phyloP scores from a whole-genome alignment of 345 rosid species.

The Bruguiera parviflora region DNA sequence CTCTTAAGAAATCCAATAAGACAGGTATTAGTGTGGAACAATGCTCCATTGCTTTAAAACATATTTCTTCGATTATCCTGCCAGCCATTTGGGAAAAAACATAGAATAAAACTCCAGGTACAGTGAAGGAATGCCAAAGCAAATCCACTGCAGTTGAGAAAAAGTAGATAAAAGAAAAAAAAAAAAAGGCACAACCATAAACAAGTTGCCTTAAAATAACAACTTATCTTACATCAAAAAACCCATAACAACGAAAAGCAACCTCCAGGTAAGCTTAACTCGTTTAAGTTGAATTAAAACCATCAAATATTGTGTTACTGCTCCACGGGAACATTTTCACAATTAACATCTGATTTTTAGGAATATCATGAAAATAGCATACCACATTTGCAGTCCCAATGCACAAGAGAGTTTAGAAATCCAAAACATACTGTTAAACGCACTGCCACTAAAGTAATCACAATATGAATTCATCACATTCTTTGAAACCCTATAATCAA shows the following conservation, averaged over 20 bases:
- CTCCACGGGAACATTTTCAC: background rate
- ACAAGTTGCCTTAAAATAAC: background rate
- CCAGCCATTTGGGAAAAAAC: conserved; percentile 20
- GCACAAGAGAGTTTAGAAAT: background rate
- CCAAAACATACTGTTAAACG: no score
- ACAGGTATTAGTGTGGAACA: conserved; percentile 53
- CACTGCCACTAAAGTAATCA: no score
- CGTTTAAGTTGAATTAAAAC: background rate
- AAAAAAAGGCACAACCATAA: background rate
- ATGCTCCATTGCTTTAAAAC: conserved; percentile 60
- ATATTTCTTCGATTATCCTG: conserved; percentile 83
- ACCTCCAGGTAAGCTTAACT: background rate
- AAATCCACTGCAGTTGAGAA: no score
- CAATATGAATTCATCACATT: no score
- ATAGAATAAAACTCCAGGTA: background rate
- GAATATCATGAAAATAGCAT: background rate
- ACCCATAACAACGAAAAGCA: no score
- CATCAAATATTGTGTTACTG: background rate
- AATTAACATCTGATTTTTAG: background rate
- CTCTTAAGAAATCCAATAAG: conserved; percentile 56
- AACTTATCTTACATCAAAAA: no score
- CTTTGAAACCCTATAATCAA: no score
- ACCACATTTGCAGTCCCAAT: background rate
- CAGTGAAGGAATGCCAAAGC: background rate
- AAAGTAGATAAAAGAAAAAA: background rate